Conservation (phyloP, 2,329 filamentous ascomycete species). For the Colletotrichum magnum region DNA sequence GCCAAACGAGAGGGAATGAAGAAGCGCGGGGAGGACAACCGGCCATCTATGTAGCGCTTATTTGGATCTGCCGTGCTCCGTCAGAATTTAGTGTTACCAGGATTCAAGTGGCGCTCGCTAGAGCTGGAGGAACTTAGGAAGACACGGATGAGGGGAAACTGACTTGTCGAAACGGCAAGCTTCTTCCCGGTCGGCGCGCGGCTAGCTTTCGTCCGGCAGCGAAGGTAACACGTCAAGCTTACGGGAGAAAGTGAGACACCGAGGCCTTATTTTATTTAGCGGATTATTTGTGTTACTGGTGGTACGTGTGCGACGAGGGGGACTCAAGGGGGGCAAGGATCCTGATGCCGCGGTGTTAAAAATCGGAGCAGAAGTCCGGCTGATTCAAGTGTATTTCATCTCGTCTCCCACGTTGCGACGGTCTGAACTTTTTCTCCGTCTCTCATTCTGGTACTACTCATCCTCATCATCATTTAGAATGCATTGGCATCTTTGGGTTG, state of each 20-base stretch:
- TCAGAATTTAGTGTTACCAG: constrained; percentile 17
- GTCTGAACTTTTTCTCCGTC: neutral
- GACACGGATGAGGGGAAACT: no score
- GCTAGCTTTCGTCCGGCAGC: neutral
- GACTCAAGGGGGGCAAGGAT: neutral
- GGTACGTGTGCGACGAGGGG: constrained; percentile 1
- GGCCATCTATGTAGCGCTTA: constrained; percentile 8
- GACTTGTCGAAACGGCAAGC: neutral
- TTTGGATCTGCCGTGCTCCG: neutral
- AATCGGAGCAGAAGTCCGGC: neutral
- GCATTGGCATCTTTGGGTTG: constrained; percentile 28
- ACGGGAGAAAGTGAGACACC: neutral
- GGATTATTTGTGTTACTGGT: constrained; percentile 14
- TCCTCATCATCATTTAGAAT: neutral
- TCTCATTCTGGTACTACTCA: neutral
- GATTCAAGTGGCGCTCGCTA: neutral
- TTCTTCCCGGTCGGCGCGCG: neutral
- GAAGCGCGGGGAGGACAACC: neutral
- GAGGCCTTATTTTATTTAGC: constrained; percentile 12
- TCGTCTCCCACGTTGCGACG: no score
- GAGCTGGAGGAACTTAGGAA: no score
- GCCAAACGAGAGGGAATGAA: neutral
- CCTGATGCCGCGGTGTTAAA: neutral
- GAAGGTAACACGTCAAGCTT: constrained; percentile 12
- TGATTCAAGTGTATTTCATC: neutral